Percentiles rank a stretch among this genome's conserved stretches.
Evolutionary conservation across 176 grass and related monocot species (phyloP).

Genomic region (Triticum turgidum): DNA sequence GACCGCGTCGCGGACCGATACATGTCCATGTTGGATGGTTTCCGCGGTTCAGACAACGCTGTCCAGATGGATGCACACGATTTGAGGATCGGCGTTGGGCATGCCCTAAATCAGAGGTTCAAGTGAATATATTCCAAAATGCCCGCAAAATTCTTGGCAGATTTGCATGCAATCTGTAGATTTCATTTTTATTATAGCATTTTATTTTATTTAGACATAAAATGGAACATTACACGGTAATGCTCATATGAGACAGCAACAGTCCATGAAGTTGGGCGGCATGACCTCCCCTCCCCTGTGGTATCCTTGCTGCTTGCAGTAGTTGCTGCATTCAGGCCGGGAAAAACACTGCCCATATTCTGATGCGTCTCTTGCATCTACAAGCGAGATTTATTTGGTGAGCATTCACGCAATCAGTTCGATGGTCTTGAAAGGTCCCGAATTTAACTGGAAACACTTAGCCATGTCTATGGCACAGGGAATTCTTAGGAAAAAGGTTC

Average conservation of each 20-base stretch:
- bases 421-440: neutral
- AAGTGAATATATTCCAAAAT: neutral
- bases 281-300: neutral
- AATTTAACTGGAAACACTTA: neutral
- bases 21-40: too few species aligned
- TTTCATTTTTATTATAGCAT: neutral
- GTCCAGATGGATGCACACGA: too few species aligned
- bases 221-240: neutral
- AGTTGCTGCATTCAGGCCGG: neutral
- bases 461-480: neutral
- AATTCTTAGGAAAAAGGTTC: neutral
- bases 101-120: neutral
- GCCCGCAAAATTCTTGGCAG: neutral
- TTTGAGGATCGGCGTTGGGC: too few species aligned
- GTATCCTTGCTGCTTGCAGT: neutral
- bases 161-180: neutral
- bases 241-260: constrained; percentile 3
- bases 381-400: neutral
- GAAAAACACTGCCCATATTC: neutral
- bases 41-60: too few species aligned
- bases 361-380: neutral
- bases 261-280: neutral
- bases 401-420: neutral
- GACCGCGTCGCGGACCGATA: too few species aligned
- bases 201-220: neutral